Percentiles rank a stretch among this genome's conserved stretches.
Evolutionary conservation across 441 rosid species (phyloP).

Genomic region (Populus hybrid): DNA sequence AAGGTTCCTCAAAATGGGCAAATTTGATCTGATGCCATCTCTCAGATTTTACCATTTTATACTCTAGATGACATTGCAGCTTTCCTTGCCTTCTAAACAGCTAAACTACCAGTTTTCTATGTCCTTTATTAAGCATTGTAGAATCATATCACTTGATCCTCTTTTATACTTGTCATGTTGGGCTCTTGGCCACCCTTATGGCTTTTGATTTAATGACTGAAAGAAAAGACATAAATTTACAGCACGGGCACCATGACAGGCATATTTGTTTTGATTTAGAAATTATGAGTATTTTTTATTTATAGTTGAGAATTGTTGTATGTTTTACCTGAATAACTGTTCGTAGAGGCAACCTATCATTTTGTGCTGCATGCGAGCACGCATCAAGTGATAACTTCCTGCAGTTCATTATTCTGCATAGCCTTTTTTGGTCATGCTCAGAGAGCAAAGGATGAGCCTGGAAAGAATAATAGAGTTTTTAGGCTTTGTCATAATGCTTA

Average conservation of each 20-base stretch:
- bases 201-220: background rate
- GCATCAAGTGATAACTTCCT: slow-evolving; percentile 81
- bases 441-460: slow-evolving; percentile 72
- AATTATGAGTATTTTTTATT: background rate
- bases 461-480: slow-evolving; percentile 13
- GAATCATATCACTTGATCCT: background rate
- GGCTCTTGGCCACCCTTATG: background rate
- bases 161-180: background rate
- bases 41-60: background rate
- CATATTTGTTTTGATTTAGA: background rate
- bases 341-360: slow-evolving; percentile 80
- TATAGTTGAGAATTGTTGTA: background rate
- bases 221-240: background rate
- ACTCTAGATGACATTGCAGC: background rate
- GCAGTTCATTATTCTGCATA: slow-evolving; percentile 76
- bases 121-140: background rate
- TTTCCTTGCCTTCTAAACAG: background rate
- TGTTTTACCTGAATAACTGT: slow-evolving; percentile 67
- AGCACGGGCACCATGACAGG: background rate
- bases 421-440: slow-evolving; percentile 64
- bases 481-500: background rate
- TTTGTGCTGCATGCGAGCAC: slow-evolving; percentile 85
- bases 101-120: background rate
- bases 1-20: background rate
- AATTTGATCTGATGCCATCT: background rate